phyloP scores from a whole-genome alignment of 352 stramenopile genomes.

The Phytophthora quininea region DNA sequence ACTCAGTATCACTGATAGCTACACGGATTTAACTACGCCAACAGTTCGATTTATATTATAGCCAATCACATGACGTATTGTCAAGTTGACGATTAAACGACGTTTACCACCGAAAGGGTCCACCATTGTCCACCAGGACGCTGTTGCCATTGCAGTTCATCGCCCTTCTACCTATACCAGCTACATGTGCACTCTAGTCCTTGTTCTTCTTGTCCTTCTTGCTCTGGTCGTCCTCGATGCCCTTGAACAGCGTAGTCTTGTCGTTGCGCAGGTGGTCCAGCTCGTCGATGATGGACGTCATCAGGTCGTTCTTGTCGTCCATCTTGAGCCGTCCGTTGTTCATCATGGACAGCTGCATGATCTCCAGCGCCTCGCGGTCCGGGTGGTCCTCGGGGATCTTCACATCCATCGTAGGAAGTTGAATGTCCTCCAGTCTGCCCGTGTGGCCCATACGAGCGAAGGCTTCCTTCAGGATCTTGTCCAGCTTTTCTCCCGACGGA shows the following conservation, averaged over 20 bases:
- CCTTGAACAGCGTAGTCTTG: slow-evolving; percentile 87
- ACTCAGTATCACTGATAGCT: too few relatives aligned
- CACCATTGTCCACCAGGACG: too few relatives aligned
- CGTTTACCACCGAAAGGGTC: too few relatives aligned
- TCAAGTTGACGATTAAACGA: too few relatives aligned
- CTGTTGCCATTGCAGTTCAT: too few relatives aligned
- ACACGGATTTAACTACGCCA: too few relatives aligned
- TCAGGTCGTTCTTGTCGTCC: slow-evolving; percentile 90
- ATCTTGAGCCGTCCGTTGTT: slow-evolving; percentile 90
- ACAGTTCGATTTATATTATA: too few relatives aligned
- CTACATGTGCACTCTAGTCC: slow-evolving; percentile 11
- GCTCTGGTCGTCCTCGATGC: slow-evolving; percentile 37
- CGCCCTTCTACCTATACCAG: too few relatives aligned
- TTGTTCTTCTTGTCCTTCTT: slow-evolving; percentile 23
- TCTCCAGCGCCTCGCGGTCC: slow-evolving; percentile 82
- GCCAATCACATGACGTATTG: too few relatives aligned
- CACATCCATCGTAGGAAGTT: slow-evolving; percentile 79
- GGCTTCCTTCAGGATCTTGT: slow-evolving; percentile 71
- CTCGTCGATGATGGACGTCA: slow-evolving; percentile 82
- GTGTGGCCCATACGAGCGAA: slow-evolving; percentile 84
- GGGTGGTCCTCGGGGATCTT: slow-evolving; percentile 66
- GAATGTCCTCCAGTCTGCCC: slow-evolving; percentile 61
- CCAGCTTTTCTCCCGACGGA: slow-evolving; percentile 63
- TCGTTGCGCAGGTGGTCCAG: slow-evolving; percentile 83
- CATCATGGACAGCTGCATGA: slow-evolving; percentile 90